phyloP scores from a whole-genome alignment of 192 early-diverging fungal species.

The Bifiguratus adelaidae region DNA sequence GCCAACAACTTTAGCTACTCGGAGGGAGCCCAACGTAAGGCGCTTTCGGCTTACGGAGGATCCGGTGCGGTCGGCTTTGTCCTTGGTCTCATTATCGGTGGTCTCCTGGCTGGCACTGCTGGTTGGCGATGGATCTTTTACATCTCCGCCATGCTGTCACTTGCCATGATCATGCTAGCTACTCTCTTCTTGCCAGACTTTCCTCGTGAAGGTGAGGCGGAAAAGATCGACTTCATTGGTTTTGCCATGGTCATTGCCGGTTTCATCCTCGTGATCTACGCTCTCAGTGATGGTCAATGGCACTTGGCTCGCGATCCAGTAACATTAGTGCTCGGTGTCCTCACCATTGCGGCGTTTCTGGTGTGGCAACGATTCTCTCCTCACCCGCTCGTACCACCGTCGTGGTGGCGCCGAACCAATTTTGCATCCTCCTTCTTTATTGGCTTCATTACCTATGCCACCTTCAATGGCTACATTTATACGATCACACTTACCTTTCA shows the following conservation, averaged over 20 bases:
- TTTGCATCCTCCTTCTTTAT: conserved; percentile 27
- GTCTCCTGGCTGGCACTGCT: conserved; percentile 15
- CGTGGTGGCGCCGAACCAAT: conserved; percentile 22
- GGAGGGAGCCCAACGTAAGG: too few species aligned
- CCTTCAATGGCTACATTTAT: conserved; percentile 26
- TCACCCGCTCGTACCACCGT: conserved; percentile 19
- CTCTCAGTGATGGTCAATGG: conserved; percentile 14
- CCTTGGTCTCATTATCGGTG: conserved; percentile 19
- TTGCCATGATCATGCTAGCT: conserved; percentile 6
- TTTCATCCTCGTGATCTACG: conserved; percentile 14
- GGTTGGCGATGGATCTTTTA: conserved; percentile 29
- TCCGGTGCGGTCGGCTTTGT: conserved; percentile 18
- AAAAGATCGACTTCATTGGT: conserved; percentile 15
- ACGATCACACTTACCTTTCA: conserved; percentile 30
- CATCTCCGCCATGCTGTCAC: conserved; percentile 15
- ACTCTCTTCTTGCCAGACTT: conserved; percentile 9
- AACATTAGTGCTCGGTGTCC: conserved; percentile 8
- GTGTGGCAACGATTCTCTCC: conserved; percentile 14
- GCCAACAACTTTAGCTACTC: too few species aligned
- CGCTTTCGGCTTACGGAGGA: conserved; percentile 19
- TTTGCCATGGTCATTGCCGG: conserved; percentile 11
- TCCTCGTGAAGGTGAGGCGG: conserved; percentile 2
- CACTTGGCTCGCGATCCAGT: conserved; percentile 1
- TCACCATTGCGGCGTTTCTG: conserved; percentile 16
- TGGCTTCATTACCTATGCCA: conserved; percentile 18